phyloP scores from a whole-genome alignment of 495 filamentous ascomycete genomes.

The Tetracladium marchalianum region DNA sequence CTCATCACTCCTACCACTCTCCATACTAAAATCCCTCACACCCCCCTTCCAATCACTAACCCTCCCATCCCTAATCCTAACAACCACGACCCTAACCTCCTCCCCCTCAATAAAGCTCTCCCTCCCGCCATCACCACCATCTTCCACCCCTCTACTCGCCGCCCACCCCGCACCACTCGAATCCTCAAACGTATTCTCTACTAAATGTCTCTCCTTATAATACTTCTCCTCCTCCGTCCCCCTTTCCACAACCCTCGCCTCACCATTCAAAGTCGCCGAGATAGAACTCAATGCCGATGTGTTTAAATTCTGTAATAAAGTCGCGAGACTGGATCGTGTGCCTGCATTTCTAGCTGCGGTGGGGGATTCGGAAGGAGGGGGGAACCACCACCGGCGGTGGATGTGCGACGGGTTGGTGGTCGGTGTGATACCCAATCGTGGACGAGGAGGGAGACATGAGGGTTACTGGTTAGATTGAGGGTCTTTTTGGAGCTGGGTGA shows the following conservation, averaged over 20 bases:
- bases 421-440: slow-evolving; percentile 98
- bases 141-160: slow-evolving; percentile 12
- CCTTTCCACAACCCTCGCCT: slow-evolving; percentile 57
- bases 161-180: slow-evolving; percentile 12
- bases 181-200: slow-evolving; percentile 77
- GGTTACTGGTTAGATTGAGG: slow-evolving; percentile 75
- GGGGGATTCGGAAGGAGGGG: slow-evolving; percentile 50
- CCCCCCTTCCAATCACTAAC: slow-evolving; percentile 77
- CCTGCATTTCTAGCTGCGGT: neutral
- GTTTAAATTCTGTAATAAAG: slow-evolving; percentile 80
- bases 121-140: slow-evolving; percentile 38
- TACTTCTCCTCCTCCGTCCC: slow-evolving; percentile 73
- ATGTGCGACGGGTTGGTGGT: slow-evolving; percentile 50
- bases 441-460: slow-evolving; percentile 85
- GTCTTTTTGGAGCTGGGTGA: slow-evolving; percentile 85
- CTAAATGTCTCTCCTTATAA: slow-evolving; percentile 72
- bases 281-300: slow-evolving; percentile 81
- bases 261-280: slow-evolving; percentile 84
- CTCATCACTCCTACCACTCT: neutral
- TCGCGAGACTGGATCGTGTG: slow-evolving; percentile 59
- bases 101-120: slow-evolving; percentile 57
- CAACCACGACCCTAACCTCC: slow-evolving; percentile 64
- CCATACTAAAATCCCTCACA: slow-evolving; percentile 60
- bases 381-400: slow-evolving; percentile 31
- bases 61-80: slow-evolving; percentile 61